Percentiles rank a stretch among this genome's conserved stretches.
These are phyloP conservation scores for Cladosporium oxysporum DNA, from an alignment of 2,329 filamentous ascomycete genomes.

Conservation along the genomic window DNA sequence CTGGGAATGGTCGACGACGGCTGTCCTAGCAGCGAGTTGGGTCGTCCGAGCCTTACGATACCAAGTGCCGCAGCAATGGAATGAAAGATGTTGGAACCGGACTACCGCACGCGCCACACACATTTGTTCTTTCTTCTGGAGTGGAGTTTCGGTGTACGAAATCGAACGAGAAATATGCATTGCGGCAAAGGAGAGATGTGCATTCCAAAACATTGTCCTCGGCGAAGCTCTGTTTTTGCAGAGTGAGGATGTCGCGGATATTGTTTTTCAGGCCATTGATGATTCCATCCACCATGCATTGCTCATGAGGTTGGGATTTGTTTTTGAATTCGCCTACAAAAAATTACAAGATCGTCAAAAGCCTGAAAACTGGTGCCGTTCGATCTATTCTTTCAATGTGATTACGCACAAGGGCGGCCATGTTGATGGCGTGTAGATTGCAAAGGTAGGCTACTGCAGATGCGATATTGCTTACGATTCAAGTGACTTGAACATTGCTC, in stretches of 20 bases:
- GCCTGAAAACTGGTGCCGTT: constrained; percentile 18
- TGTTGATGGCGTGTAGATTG: background rate
- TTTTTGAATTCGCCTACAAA: constrained; percentile 15
- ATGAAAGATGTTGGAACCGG: constrained; percentile 20
- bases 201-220: constrained; percentile 7
- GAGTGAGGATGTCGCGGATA: constrained; percentile 16
- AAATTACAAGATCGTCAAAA: constrained; percentile 17
- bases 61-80: constrained; percentile 20
- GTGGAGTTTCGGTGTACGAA: constrained; percentile 20
- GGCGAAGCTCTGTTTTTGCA: constrained; percentile 13
- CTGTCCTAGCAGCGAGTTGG: constrained; percentile 16
- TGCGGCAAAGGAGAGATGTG: constrained; percentile 21
- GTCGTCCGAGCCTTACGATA: constrained; percentile 20
- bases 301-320: constrained; percentile 17
- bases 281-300: constrained; percentile 18
- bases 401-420: background rate
- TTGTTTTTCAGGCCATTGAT: constrained; percentile 17
- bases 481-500: background rate
- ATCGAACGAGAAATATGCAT: constrained; percentile 19
- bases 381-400: background rate
- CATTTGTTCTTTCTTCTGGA: constrained; percentile 20
- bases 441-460: constrained; percentile 8
- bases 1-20: constrained; percentile 7
- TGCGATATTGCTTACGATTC: background rate
- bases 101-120: constrained; percentile 9